Conservation (phyloP, 768 basidiomycete genomes). For the Suillus subalutaceus region DNA sequence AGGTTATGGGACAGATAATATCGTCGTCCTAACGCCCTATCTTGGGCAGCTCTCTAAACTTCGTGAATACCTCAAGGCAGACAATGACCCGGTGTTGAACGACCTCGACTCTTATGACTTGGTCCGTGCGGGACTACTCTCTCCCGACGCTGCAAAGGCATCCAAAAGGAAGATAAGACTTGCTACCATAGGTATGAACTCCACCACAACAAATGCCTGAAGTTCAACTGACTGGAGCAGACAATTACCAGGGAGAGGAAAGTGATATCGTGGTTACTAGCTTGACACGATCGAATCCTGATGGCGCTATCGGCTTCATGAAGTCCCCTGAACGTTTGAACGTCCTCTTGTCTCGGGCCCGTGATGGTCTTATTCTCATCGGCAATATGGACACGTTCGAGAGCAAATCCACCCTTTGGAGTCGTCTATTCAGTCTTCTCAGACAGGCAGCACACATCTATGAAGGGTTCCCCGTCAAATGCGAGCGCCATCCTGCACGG, state of each 20-base stretch:
- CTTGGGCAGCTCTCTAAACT: constrained; percentile 59
- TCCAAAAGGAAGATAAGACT: constrained; percentile 51
- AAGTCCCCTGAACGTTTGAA: constrained; percentile 64
- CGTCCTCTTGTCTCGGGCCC: constrained; percentile 63
- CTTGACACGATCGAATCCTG: constrained; percentile 57
- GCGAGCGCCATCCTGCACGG: constrained; percentile 51
- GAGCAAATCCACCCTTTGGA: constrained; percentile 52
- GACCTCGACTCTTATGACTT: constrained; percentile 62
- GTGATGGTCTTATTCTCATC: constrained; percentile 60
- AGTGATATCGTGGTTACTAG: constrained; percentile 61
- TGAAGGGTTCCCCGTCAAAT: constrained; percentile 57
- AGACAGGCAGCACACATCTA: constrained; percentile 47
- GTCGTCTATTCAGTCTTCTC: constrained; percentile 44
- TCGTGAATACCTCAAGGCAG: constrained; percentile 39
- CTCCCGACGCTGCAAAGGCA: constrained; percentile 41
- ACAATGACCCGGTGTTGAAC: constrained; percentile 56
- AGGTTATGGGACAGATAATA: constrained; percentile 57
- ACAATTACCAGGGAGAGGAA: constrained; percentile 76
- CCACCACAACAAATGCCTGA: not conserved
- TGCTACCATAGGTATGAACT: constrained; percentile 58
- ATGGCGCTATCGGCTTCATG: constrained; percentile 66
- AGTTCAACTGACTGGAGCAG: constrained; percentile 30
- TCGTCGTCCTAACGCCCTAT: constrained; percentile 67
- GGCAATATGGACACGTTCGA: constrained; percentile 60
- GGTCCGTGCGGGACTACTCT: constrained; percentile 53